A percentile compares a stretch with the other conserved stretches of the same genome.
phyloP scores from a whole-genome alignment of 148 eudicot genomes.

The Rhododendron mucronatum region DNA sequence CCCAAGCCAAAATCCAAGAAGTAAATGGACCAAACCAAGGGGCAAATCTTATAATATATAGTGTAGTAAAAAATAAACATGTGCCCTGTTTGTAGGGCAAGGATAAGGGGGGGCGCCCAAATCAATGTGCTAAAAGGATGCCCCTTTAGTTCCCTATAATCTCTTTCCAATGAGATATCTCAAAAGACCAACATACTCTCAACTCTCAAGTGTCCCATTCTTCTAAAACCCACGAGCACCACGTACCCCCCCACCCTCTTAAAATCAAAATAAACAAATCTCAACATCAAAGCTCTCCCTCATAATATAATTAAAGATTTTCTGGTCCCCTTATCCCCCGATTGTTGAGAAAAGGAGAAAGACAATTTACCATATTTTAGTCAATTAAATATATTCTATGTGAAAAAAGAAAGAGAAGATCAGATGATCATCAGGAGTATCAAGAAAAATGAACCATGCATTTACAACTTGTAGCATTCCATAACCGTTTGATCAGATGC shows the following conservation, averaged over 20 bases:
- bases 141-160: slow-evolving; percentile 12
- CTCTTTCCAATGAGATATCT: slow-evolving; percentile 60
- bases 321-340: slow-evolving; percentile 38
- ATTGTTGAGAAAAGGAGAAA: background rate
- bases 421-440: background rate
- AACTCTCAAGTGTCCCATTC: slow-evolving; percentile 79
- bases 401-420: background rate
- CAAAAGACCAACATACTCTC: slow-evolving; percentile 94
- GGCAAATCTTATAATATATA: background rate
- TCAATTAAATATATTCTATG: background rate
- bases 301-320: slow-evolving; percentile 33
- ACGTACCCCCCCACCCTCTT: background rate
- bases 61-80: background rate
- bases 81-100: background rate
- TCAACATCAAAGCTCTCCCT: slow-evolving; percentile 22
- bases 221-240: slow-evolving; percentile 92
- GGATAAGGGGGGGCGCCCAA: background rate
- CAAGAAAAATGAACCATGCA: background rate
- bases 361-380: background rate
- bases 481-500: background rate
- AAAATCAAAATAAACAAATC: slow-evolving; percentile 8
- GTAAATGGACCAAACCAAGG: background rate
- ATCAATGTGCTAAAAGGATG: slow-evolving; percentile 11
- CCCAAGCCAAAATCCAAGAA: background rate
- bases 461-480: background rate